Base-by-base conservation (phyloP, 352 stramenopile species). In the Phytophthora lateralis region DNA sequence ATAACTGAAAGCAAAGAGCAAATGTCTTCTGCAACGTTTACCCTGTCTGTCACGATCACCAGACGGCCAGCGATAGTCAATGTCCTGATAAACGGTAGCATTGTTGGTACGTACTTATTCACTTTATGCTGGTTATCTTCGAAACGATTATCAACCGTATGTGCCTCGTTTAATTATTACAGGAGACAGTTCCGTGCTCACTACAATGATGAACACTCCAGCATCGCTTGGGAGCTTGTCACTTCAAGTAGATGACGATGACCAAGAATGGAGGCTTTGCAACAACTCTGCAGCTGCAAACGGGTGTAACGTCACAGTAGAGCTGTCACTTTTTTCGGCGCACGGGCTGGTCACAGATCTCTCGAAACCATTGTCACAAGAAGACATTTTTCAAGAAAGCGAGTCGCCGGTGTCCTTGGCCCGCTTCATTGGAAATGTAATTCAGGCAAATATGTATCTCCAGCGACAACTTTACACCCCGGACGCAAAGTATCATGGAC, bases 401-500 rank as follows among this genome's bases (percentile, higher is more conserved):
- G 24, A 20, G 9, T 6, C 37, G 12, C 8, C 11, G 20, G 11
- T 50, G 41, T 8, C 29, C 20, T n/a, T 58, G 34, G 38, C 44
- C 24, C 48, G 42, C 44, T 70, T 66, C 14, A 48, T 17, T 61
- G 62, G 62, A n/a, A 45, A 12, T 24, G 43, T 47, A 0, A 32
- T 7, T 3, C 20, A 56, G 9, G 43, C 70, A 21, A 73, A 64
- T 17, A 24, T 0, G 2, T 60, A 66, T 18, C 41, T 85, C 18
- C 37, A 38, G 14, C 37, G 27, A n/a, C 49, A 78, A 46, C 5
- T 38, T 14, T 85, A 79, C 37, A 26, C 46, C 34, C 76, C 76
- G 6, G 37, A 53, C 15, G 43, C 46, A 12, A 67, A 74, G 17
- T 82, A 81, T 52, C 62, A 77, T 17, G 73, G 73, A 7, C 63